Evolutionary conservation across 352 stramenopile genomes (phyloP).

Genomic region (Discostella stelligera): DNA sequence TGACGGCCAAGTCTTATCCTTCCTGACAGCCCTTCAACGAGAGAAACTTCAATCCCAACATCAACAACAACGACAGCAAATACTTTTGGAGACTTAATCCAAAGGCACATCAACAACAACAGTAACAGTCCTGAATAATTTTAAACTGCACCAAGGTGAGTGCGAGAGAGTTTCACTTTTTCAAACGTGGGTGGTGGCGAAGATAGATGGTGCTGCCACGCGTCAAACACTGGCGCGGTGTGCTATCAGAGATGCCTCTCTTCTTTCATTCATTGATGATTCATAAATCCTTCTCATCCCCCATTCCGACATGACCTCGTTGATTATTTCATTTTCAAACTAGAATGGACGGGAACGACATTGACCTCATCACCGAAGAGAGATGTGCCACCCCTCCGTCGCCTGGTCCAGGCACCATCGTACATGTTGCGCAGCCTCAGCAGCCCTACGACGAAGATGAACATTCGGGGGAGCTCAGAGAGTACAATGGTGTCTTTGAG

Average conservation of each 20-base stretch:
- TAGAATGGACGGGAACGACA: conserved; percentile 4
- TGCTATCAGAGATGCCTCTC: not conserved
- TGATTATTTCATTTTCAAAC: too few relatives aligned
- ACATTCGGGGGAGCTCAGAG: conserved; percentile 63
- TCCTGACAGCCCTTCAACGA: conserved; percentile 59
- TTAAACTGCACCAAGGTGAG: not conserved
- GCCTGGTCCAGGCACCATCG: conserved; percentile 4
- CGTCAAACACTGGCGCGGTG: too few relatives aligned
- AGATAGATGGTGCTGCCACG: too few relatives aligned
- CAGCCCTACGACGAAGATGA: conserved; percentile 60
- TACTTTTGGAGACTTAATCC: not conserved
- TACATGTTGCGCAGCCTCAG: conserved; percentile 28
- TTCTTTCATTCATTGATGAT: too few relatives aligned
- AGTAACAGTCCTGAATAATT: not conserved
- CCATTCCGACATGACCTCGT: too few relatives aligned
- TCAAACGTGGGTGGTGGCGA: too few relatives aligned
- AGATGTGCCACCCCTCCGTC: conserved; percentile 9
- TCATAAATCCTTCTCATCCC: too few relatives aligned
- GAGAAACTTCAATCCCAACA: not conserved
- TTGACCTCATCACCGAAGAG: conserved; percentile 3
- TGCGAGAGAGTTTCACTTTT: not conserved
- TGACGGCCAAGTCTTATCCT: conserved; percentile 61
- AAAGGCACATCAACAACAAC: not conserved
- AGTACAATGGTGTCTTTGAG: conserved; percentile 89
- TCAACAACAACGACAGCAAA: not conserved